Evolutionary conservation across 495 filamentous ascomycete genomes (phyloP).

Genomic region (Oidiodendron maius): DNA sequence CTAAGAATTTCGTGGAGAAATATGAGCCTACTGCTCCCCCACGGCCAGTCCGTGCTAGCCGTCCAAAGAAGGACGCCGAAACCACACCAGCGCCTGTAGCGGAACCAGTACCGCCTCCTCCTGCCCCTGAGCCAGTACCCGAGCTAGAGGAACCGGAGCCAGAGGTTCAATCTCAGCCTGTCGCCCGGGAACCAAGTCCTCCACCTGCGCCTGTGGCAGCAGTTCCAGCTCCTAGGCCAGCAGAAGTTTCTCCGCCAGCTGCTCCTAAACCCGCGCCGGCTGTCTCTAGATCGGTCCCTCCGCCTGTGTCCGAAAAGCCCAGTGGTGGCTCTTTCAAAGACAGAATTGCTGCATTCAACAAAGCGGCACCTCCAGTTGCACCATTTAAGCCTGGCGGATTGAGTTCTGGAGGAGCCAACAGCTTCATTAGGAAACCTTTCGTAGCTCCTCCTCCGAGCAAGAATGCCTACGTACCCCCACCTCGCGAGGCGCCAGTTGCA

Average conservation of each 20-base stretch:
- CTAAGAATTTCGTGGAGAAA: slow-evolving; percentile 93
- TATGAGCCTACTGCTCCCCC: slow-evolving; percentile 89
- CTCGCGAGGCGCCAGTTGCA: slow-evolving; percentile 54
- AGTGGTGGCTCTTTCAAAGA: slow-evolving; percentile 74
- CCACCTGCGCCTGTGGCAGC: slow-evolving; percentile 23
- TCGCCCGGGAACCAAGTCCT: slow-evolving; percentile 37
- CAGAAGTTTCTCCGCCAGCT: slow-evolving; percentile 20
- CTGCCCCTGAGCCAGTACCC: slow-evolving; percentile 2
- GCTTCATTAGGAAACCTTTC: slow-evolving; percentile 97
- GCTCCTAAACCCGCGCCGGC: slow-evolving; percentile 40
- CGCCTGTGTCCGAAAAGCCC: slow-evolving; percentile 75
- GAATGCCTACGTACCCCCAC: slow-evolving; percentile 81
- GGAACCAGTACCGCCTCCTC: slow-evolving; percentile 16
- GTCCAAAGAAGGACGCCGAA: slow-evolving; percentile 64
- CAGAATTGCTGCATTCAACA: slow-evolving; percentile 96
- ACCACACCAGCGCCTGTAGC: slow-evolving; percentile 23
- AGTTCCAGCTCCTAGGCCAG: slow-evolving; percentile 20
- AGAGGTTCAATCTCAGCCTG: slow-evolving; percentile 32
- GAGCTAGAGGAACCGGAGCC: slow-evolving; percentile 26
- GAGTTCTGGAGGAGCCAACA: slow-evolving; percentile 44
- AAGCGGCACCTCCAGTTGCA: slow-evolving; percentile 73
- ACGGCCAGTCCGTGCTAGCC: slow-evolving; percentile 63
- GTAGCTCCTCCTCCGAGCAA: slow-evolving; percentile 92
- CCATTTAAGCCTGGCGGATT: slow-evolving; percentile 76
- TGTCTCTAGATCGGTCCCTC: slow-evolving; percentile 37